Base-by-base conservation (phyloP, 2,329 filamentous ascomycete genomes). In the Pseudonectria foliicola region DNA sequence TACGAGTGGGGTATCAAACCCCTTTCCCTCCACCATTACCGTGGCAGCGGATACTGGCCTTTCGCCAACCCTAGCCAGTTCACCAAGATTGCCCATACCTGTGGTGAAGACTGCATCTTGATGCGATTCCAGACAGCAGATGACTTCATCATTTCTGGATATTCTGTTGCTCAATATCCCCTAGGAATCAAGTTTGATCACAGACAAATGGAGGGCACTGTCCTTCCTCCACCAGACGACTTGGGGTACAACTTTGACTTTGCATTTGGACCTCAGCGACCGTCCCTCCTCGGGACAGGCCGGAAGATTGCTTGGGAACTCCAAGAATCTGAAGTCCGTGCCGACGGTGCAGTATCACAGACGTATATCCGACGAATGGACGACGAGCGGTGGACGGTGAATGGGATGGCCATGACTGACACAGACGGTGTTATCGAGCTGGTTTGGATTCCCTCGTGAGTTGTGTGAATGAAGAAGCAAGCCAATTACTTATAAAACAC, bases 1-100 rank as follows among this genome's bases (percentile, higher is more conserved):
- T 81, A 80, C 55, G 77, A 81, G 57, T 70, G 71, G 26, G 74
- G 74, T 21, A 67, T 76, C 44, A 67, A 70, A 44, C 76, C 77
- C 2, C 62, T 80, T 14, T 77, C 73, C 7, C 64, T 81, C 14
- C 77, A 81, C 55, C 76, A 81, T 60, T 80, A 77, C 64, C 77
- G 77, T 48, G 73, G 73, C 30, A 70, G 71, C 28, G 67, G 70
- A 36, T 8, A 6, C 8, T 77, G 73, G 73, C 72, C 76, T 54
- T 51, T 56, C 14, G 70, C 70, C 24, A 62, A 65, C 37, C 73
- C 77, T 32, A 68, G 67, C 48, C 68, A 75, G 42, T 69, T 76
- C 52, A 68, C 71, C 45, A 71, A 74, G 48, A 63, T 80, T 21
- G 68, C 75, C 6, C 67, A 75, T 38, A 62, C 75, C 11, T 80